phyloP scores from a whole-genome alignment of 352 stramenopile genomes.

The Pythium brassicae region DNA sequence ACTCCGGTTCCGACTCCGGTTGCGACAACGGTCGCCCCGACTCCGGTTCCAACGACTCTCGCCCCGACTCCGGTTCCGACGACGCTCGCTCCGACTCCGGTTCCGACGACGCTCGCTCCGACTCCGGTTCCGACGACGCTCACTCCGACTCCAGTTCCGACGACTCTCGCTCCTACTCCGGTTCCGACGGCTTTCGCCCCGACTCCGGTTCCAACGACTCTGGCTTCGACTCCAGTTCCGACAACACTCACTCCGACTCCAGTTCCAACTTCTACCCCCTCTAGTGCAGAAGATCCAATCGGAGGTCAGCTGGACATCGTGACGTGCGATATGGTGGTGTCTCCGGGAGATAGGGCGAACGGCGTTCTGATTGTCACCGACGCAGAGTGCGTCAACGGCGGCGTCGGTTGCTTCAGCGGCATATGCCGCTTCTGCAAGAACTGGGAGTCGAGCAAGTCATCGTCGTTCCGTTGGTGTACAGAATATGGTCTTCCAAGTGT shows the following conservation, averaged over 20 bases:
- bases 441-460: constrained; percentile 11
- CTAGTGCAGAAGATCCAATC: neutral
- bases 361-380: constrained; percentile 12
- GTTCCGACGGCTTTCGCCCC: too few relatives aligned
- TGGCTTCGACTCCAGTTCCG: neutral
- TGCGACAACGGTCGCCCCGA: neutral
- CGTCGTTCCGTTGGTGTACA: constrained; percentile 12
- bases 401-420: constrained; percentile 23
- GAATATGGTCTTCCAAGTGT: neutral
- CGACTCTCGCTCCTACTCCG: too few relatives aligned
- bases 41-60: too few relatives aligned
- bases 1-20: neutral
- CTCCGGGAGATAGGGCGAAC: constrained; percentile 12
- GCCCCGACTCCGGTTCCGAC: too few relatives aligned
- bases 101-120: too few relatives aligned
- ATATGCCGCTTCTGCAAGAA: constrained; percentile 30
- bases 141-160: neutral
- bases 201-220: neutral
- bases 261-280: neutral
- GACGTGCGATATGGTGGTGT: constrained; percentile 9
- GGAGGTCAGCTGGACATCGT: neutral
- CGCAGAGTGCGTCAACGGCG: constrained; percentile 7
- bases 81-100: too few relatives aligned
- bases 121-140: neutral
- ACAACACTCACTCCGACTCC: neutral